A percentile compares a stretch with the other conserved stretches of the same genome.
Conservation (phyloP, 768 basidiomycete genomes). For the Tulasnella sp. region DNA sequence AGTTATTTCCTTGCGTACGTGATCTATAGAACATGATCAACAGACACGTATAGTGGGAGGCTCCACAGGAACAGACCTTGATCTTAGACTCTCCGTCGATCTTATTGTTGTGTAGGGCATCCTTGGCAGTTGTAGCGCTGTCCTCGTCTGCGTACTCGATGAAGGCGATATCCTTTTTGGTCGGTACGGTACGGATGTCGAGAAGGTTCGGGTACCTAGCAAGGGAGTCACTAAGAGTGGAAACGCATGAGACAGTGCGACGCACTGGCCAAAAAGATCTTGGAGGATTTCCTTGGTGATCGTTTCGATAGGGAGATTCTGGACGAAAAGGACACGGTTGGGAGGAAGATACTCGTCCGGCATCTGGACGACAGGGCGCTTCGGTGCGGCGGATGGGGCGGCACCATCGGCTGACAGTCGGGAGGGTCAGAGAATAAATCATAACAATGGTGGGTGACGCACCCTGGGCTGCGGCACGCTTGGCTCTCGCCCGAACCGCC, state of each 20-base stretch:
- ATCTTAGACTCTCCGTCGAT: slow-evolving; percentile 97
- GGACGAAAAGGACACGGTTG: slow-evolving; percentile 97
- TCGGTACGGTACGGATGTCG: slow-evolving; percentile 98
- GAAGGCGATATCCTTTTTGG: slow-evolving; percentile 95
- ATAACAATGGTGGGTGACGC: slow-evolving; percentile 21
- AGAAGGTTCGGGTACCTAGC: slow-evolving; percentile 81
- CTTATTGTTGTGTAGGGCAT: slow-evolving; percentile 95
- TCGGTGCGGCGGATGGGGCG: slow-evolving; percentile 49
- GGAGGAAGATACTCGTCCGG: slow-evolving; percentile 99
- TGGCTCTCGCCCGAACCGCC: slow-evolving; percentile 71
- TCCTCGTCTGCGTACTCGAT: slow-evolving; percentile 94
- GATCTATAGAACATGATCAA: slow-evolving; percentile 34
- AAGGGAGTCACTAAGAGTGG: not conserved
- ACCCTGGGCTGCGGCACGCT: slow-evolving; percentile 75
- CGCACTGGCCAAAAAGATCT: slow-evolving; percentile 81
- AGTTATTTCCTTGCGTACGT: slow-evolving; percentile 66
- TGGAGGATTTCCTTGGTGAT: slow-evolving; percentile 89
- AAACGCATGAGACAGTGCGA: slow-evolving; percentile 19
- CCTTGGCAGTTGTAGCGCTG: slow-evolving; percentile 82
- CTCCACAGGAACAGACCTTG: slow-evolving; percentile 44
- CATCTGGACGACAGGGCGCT: slow-evolving; percentile 85
- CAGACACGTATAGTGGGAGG: not conserved
- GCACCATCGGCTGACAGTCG: slow-evolving; percentile 36
- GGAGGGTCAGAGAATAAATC: slow-evolving; percentile 1
- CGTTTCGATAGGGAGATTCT: slow-evolving; percentile 76